Conservation (phyloP, 495 filamentous ascomycete genomes). For the Corynascus novoguineensis region DNA sequence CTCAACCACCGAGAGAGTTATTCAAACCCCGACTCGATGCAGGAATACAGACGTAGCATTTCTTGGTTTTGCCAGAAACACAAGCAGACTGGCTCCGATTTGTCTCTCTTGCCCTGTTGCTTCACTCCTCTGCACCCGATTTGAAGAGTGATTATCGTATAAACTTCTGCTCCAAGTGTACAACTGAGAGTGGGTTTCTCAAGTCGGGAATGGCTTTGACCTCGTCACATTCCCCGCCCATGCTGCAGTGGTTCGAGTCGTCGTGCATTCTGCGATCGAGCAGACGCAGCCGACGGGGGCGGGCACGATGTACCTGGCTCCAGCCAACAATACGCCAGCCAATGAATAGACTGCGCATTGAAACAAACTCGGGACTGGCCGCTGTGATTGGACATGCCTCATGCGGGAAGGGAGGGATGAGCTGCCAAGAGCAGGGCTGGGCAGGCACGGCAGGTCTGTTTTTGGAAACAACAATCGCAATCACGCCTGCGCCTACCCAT, state of each 20-base stretch:
- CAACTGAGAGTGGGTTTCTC: no score
- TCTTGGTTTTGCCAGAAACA: no score
- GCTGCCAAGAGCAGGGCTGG: neutral
- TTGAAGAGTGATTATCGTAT: no score
- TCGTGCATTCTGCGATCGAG: conserved; percentile 15
- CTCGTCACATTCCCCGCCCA: neutral
- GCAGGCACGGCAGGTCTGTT: neutral
- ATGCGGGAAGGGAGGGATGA: neutral
- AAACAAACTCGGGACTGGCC: neutral
- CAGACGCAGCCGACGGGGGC: neutral
- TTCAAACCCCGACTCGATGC: no score
- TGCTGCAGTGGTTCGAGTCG: no score
- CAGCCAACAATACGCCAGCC: neutral
- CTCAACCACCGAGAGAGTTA: no score
- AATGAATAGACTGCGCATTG: neutral
- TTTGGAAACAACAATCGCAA: neutral
- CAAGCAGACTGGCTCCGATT: neutral
- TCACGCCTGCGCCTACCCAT: no score
- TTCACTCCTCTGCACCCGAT: no score
- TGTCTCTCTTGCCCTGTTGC: no score
- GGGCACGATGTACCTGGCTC: neutral
- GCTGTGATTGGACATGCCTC: neutral
- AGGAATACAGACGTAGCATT: no score
- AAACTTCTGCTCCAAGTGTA: no score
- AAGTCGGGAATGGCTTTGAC: neutral